Evolutionary conservation across 495 filamentous ascomycete genomes (phyloP).

Genomic region (Hypoxylon trugodes): DNA sequence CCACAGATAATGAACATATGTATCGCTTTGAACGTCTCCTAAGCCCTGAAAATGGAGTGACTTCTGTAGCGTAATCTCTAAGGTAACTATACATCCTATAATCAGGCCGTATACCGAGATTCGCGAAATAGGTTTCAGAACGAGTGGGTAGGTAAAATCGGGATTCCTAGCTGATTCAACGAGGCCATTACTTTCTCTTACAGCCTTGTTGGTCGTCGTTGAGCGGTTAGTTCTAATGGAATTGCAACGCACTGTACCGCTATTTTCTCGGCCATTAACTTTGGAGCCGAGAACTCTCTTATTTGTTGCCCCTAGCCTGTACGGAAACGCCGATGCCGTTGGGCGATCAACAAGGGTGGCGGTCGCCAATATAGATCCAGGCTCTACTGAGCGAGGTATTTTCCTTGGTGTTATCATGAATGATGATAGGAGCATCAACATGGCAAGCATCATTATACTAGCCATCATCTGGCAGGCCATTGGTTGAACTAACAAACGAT

Average conservation of each 20-base stretch:
- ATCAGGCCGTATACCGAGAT: not conserved
- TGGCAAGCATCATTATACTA: not conserved
- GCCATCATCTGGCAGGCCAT: conserved; percentile 1
- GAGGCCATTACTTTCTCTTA: not conserved
- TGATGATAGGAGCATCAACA: not conserved
- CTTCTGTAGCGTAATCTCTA: conserved; percentile 35
- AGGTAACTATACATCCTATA: conserved; percentile 23
- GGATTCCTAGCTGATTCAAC: not conserved
- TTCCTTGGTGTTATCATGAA: not conserved
- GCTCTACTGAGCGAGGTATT: not conserved
- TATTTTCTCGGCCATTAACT: not conserved
- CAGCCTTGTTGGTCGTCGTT: not conserved
- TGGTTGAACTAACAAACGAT: conserved; percentile 4
- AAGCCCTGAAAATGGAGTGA: conserved; percentile 33
- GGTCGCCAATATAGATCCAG: conserved; percentile 5
- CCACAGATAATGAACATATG: conserved; percentile 35
- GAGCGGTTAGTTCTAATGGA: not conserved
- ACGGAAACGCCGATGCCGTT: not conserved
- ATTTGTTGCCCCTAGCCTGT: not conserved
- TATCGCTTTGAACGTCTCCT: conserved; percentile 22
- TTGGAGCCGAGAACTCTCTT: not conserved
- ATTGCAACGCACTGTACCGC: not conserved
- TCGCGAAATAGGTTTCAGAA: not conserved
- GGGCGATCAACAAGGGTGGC: not conserved
- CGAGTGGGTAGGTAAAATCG: not conserved